Percentiles rank a stretch among this genome's conserved stretches.
These are phyloP conservation scores for Collybia sordida DNA, from an alignment of 768 basidiomycete species.

Conservation along the genomic window DNA sequence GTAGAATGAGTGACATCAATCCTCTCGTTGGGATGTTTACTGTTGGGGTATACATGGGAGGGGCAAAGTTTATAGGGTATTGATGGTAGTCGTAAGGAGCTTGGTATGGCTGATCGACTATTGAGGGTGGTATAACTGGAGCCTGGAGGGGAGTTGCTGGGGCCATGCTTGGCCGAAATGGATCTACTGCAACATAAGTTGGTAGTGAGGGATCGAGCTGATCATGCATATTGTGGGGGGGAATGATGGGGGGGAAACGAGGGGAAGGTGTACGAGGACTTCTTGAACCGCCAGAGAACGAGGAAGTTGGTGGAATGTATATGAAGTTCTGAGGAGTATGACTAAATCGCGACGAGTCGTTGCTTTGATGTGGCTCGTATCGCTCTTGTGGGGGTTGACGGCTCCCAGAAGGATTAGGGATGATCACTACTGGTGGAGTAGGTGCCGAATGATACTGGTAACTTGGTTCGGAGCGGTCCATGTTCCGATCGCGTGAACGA, in stretches of 20 bases:
- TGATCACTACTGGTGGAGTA: no score
- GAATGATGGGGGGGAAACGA: neutral
- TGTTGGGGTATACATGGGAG: neutral
- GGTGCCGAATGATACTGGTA: no score
- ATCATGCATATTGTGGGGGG: neutral
- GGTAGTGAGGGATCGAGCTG: neutral
- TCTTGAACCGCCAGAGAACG: neutral
- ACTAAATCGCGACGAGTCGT: no score
- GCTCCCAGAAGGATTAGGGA: no score
- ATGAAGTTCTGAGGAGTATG: no score
- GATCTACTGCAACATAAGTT: slow-evolving; percentile 12
- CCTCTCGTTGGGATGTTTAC: neutral
- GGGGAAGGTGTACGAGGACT: no score
- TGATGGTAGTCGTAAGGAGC: neutral
- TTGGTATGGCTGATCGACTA: neutral
- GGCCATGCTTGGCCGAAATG: slow-evolving; percentile 6
- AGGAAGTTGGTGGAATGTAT: neutral
- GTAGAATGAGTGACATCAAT: neutral
- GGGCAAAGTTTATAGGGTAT: neutral
- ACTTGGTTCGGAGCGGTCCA: no score
- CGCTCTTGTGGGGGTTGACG: no score
- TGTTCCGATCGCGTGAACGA: no score
- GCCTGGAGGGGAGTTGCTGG: neutral
- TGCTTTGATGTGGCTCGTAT: no score
- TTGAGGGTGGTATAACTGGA: neutral